Evolutionary conservation across 148 eudicot genomes (phyloP), one percentile per base, ranked within the genome.

Genomic region (Camellia sinensis): DNA sequence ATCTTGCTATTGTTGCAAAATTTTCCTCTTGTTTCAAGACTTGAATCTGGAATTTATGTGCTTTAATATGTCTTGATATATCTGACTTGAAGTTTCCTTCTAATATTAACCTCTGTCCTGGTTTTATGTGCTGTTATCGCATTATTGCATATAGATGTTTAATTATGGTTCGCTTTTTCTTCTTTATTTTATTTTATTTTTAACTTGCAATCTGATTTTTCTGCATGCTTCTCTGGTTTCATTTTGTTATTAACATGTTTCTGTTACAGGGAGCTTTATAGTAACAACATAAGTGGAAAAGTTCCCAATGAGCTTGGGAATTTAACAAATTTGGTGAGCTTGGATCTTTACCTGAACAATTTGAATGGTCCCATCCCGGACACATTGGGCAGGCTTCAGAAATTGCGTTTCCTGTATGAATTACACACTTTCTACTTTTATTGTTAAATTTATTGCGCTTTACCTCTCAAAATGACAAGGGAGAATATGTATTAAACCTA

Each of bases 331-430:
- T 87, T 93, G 87, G 89, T 89, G 87, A 91, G 93, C 87, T 88
- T 93, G 97, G 94, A 93, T 90, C 97, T 93, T 79, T 91, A 87
- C 86, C 66, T 88, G 72, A 93, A 93, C 85, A 85, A 76, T 2
- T 87, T 93, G 69, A 79, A 59, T 80, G 97, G 97, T 71, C 87
- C 87, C 43, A 90, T 93, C 63, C 95, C 97, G 2, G 88, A 79
- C 71, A 84, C 93, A 4, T 82, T 93, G 89, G 88, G 92, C 86
- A 89, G 81, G 82, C 97, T 93, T 79, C 81, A 82, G 80, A 87
- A 43, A 78, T 83, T 93, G 64, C 90, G 91, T 21, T 90, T 85
- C 90, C 85, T 93, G 97, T 93, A 93, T 82, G 95, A 46, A 75
- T 79, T 82, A 46, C 76, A 6, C 83, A 68, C 74, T 45, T 6